A percentile compares a stretch with the other conserved stretches of the same genome.
These are phyloP conservation scores for Metarhizium rileyi DNA, from an alignment of 2,329 filamentous ascomycete genomes.

Conservation along the genomic window DNA sequence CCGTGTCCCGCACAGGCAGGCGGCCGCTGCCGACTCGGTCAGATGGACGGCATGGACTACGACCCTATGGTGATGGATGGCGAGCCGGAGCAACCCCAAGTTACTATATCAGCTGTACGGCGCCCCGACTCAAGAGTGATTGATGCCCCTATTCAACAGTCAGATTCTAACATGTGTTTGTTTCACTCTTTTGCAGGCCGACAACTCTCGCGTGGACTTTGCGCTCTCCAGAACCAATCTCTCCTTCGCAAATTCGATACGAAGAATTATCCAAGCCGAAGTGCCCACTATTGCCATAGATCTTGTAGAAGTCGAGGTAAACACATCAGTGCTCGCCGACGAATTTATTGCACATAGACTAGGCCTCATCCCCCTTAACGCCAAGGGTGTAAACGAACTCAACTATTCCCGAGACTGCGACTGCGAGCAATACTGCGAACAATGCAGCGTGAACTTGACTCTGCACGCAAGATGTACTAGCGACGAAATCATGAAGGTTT, in stretches of 20 bases:
- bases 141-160: constrained; percentile 4
- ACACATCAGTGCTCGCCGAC: constrained; percentile 92
- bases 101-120: constrained; percentile 51
- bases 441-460: constrained; percentile 76
- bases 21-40: constrained; percentile 5
- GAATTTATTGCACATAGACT: constrained; percentile 92
- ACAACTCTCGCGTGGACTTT: constrained; percentile 77
- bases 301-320: constrained; percentile 82
- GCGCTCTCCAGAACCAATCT: constrained; percentile 83
- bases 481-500: constrained; percentile 87
- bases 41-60: constrained; percentile 45
- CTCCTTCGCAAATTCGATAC: constrained; percentile 84
- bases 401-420: constrained; percentile 90
- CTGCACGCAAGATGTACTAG: constrained; percentile 78
- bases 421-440: constrained; percentile 89
- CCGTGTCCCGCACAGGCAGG: constrained; percentile 1
- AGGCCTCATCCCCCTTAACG: constrained; percentile 79
- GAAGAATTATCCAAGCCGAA: constrained; percentile 84
- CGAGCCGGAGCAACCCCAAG: constrained; percentile 45
- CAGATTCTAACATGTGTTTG: neutral
- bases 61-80: constrained; percentile 51
- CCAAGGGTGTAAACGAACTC: constrained; percentile 72
- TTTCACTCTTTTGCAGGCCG: constrained; percentile 46
- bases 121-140: neutral
- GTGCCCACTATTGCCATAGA: constrained; percentile 93